A percentile compares a stretch with the other conserved stretches of the same genome.
Evolutionary conservation across 441 rosid genomes (phyloP).

Genomic region (Oxalis stricta): DNA sequence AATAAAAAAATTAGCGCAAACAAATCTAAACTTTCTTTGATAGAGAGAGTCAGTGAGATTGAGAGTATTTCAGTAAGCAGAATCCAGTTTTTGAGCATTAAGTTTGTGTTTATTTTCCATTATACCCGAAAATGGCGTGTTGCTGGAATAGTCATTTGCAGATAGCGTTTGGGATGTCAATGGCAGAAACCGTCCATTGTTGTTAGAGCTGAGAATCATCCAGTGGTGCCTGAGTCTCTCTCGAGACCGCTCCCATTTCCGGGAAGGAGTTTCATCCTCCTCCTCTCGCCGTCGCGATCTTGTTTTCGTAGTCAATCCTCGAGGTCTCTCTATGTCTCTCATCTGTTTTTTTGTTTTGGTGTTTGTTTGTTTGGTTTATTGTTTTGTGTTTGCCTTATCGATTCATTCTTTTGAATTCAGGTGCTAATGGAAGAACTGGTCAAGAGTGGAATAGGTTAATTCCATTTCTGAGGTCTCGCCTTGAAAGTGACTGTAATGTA

Average conservation of each 20-base stretch:
- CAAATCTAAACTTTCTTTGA: too few species aligned
- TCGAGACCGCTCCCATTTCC: constrained; percentile 18
- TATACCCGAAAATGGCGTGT: constrained; percentile 9
- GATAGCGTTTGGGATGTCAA: constrained; percentile 20
- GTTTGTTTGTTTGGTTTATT: neutral
- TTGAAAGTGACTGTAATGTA: constrained; percentile 62
- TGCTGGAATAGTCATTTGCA: too few species aligned
- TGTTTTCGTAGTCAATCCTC: constrained; percentile 86
- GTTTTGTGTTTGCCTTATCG: neutral
- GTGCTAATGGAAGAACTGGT: constrained; percentile 90
- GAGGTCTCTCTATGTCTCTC: constrained; percentile 26
- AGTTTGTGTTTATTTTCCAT: too few species aligned
- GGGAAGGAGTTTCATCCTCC: constrained; percentile 26
- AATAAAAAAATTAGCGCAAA: too few species aligned
- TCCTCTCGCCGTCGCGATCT: constrained; percentile 67
- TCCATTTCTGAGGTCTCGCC: constrained; percentile 71
- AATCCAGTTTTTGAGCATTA: too few species aligned
- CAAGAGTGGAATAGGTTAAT: constrained; percentile 85
- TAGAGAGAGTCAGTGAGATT: too few species aligned
- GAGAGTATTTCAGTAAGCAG: too few species aligned
- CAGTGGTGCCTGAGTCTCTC: constrained; percentile 42
- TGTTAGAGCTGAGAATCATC: constrained; percentile 22
- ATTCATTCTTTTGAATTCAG: constrained; percentile 18
- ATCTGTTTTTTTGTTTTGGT: neutral
- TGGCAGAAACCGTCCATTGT: constrained; percentile 25